Conservation (phyloP, 2,329 filamentous ascomycete species). For the Sclerotinia nivalis region DNA sequence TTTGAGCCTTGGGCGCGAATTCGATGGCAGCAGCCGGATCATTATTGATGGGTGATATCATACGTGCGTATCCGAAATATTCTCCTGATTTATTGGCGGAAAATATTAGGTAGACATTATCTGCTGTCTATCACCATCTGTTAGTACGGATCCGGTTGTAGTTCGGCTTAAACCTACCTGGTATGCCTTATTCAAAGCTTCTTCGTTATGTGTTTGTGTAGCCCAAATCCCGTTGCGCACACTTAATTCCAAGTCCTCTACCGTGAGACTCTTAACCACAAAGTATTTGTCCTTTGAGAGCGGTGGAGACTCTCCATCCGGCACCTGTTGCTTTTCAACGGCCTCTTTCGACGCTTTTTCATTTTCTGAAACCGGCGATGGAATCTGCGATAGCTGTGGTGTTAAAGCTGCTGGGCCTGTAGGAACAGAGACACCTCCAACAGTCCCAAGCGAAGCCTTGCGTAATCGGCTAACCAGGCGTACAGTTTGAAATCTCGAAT, state of each 20-base stretch:
- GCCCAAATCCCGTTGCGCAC: slow-evolving; percentile 90
- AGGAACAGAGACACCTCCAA: slow-evolving; percentile 35
- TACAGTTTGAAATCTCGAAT: slow-evolving; percentile 84
- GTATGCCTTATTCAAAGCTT: slow-evolving; percentile 78
- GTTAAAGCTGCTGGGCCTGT: slow-evolving; percentile 39
- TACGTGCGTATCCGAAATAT: slow-evolving; percentile 92
- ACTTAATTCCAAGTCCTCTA: slow-evolving; percentile 87
- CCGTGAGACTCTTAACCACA: slow-evolving; percentile 86
- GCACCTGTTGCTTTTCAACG: slow-evolving; percentile 24
- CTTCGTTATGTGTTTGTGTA: slow-evolving; percentile 91
- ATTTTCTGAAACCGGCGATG: slow-evolving; percentile 38
- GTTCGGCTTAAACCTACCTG: slow-evolving; percentile 54
- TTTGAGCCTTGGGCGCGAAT: slow-evolving; percentile 65
- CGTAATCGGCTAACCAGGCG: slow-evolving; percentile 82
- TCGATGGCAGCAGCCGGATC: slow-evolving; percentile 70
- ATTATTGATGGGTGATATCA: slow-evolving; percentile 80
- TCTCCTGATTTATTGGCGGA: slow-evolving; percentile 97
- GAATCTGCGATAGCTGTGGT: slow-evolving; percentile 31
- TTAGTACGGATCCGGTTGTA: slow-evolving; percentile 26
- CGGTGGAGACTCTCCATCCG: slow-evolving; percentile 16
- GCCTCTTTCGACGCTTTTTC: slow-evolving; percentile 37
- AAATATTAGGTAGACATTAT: slow-evolving; percentile 89
- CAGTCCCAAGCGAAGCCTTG: slow-evolving; percentile 49
- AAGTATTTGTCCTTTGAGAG: slow-evolving; percentile 74
- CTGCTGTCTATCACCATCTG: slow-evolving; percentile 57